Percentiles rank a stretch among this genome's conserved stretches.
Evolutionary conservation across 2,329 filamentous ascomycete species (phyloP).

Genomic region (Diplodia sapinea): DNA sequence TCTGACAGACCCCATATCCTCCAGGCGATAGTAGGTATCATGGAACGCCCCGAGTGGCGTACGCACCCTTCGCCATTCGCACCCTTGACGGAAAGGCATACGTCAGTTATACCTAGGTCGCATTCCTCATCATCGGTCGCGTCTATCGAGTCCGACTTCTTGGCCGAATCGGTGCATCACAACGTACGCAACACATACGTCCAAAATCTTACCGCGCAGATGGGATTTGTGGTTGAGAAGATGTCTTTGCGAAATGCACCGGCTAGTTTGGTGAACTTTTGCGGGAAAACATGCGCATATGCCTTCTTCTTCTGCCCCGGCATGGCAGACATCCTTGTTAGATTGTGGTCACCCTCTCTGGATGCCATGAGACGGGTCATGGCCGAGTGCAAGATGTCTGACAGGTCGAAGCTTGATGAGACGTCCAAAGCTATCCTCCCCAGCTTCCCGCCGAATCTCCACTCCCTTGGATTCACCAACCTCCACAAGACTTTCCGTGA

Average conservation of each 20-base stretch:
- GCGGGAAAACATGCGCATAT: slow-evolving; percentile 88
- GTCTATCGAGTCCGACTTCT: slow-evolving; percentile 68
- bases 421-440: slow-evolving; percentile 67
- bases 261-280: slow-evolving; percentile 74
- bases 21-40: slow-evolving; percentile 78
- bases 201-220: slow-evolving; percentile 79
- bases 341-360: slow-evolving; percentile 76
- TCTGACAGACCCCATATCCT: slow-evolving; percentile 83
- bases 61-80: slow-evolving; percentile 71
- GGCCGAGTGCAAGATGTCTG: slow-evolving; percentile 70
- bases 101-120: slow-evolving; percentile 52
- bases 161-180: slow-evolving; percentile 79
- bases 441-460: slow-evolving; percentile 72
- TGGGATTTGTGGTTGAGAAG: slow-evolving; percentile 86
- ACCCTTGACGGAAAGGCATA: slow-evolving; percentile 63
- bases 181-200: slow-evolving; percentile 88
- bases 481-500: slow-evolving; percentile 64
- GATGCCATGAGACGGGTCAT: slow-evolving; percentile 74
- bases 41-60: slow-evolving; percentile 89
- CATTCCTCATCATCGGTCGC: slow-evolving; percentile 65
- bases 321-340: slow-evolving; percentile 80
- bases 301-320: slow-evolving; percentile 92
- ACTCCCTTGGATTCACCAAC: slow-evolving; percentile 66
- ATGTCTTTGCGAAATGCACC: slow-evolving; percentile 79
- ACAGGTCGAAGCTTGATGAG: slow-evolving; percentile 47